Evolutionary conservation across 2,329 filamentous ascomycete species (phyloP), one percentile per base, ranked within the genome.

Genomic region (Colletotrichum sp.): DNA sequence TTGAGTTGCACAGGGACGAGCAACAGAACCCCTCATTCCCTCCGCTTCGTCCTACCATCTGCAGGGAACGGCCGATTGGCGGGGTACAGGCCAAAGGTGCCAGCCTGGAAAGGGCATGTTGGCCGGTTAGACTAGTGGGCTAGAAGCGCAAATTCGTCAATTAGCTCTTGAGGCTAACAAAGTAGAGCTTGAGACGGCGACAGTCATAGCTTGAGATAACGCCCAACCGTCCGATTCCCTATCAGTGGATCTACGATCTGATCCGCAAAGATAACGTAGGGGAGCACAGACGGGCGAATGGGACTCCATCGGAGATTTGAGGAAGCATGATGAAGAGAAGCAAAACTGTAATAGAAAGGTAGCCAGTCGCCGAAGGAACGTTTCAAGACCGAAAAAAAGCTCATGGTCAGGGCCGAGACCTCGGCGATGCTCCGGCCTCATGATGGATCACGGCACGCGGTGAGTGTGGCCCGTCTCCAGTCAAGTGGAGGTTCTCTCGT

Each of bases 181-280:
- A 18, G 22, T 60, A 27, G 66, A 70, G 43, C 30, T 22, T 36
- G 13, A 22, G 34, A 48, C 13, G 39, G 68, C 68, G 25, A 66
- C 36, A 74, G 52, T 67, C 71, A 67, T 62, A 66, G 58, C 48
- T 65, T 64, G 60, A 76, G 74, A 76, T 76, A 76, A 76, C 36
- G 66, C 13, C 60, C 39, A 55, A 52, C 22, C 48, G 22, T 52
- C 58, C n/a, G 16, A 65, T 67, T 30, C 55, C 58, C 74, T 76
- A 76, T 76, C 74, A 75, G 71, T 76, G 71, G 74, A 71, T 75
- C 74, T 68, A 76, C 74, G 74, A 76, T 76, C 74, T 74, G 70
- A 74, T 69, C 65, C 74, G 65, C 70, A 60, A 48, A 76, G 72
- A 75, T 75, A 75, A 52, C 43, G 43, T 62, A 62, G 66, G 62